Base-by-base conservation (phyloP, 2,329 filamentous ascomycete genomes). In the Lojkania enalia region DNA sequence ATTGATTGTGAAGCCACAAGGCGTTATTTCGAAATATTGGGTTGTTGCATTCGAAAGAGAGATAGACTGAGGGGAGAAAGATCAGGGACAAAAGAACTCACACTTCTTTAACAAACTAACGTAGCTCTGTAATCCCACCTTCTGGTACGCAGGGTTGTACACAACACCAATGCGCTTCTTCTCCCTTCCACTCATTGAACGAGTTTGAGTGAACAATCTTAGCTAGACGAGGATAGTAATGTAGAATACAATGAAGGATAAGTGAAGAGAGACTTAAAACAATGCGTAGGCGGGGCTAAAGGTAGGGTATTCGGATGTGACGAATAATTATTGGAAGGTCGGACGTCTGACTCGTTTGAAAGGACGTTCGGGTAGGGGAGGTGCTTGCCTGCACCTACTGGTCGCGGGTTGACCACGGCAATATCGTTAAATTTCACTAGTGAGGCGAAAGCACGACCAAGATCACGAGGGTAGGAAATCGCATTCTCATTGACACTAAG, bases 41-140 rank as follows among this genome's bases (percentile, higher is more conserved):
- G n/a, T n/a, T n/a, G n/a, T n/a, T n/a, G n/a, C n/a, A n/a, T n/a
- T n/a, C n/a, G n/a, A 15, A n/a, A 23, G n/a, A 13, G 20, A 18
- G 35, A 38, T 23, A 15, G 9, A 38, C 15, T 7, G 37, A 38
- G 14, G 16, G 27, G 15, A 25, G 6, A 20, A 27, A 33, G 36
- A 23, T 15, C 14, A 21, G 9, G n/a, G n/a, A n/a, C 6, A 20
- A 31, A 27, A 20, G 20, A 14, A 37, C 49, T 31, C 44, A 62
- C 61, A 87, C 64, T 84, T 84, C 61, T 78, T 78, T 55, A 87
- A 68, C 6, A 79, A 67, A 53, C 76, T 77, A 53, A 83, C 78
- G 58, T 87, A 86, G 21, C 82, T 83, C 68, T 85, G 86, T 48
- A 74, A 73, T 36, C 84, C 84, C 6, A 33, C 53, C 20, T 51